These are phyloP conservation scores for Arthroderma uncinatum DNA, from an alignment of 2,329 filamentous ascomycete species.

Conservation along the genomic window DNA sequence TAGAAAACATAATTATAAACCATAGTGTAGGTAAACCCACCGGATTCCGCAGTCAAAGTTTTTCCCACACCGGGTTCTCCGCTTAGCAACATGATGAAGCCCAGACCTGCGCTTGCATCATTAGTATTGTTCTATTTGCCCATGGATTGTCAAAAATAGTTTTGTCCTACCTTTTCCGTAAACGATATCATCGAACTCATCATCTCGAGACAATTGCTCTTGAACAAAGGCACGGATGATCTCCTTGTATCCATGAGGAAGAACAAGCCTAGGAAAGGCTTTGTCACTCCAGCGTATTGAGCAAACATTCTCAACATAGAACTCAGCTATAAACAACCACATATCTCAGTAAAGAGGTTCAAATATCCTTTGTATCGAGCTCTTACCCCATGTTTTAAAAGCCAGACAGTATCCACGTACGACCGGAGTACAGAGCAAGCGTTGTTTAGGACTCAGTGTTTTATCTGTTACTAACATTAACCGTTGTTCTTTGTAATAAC, in stretches of 20 bases:
- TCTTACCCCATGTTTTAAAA: not conserved
- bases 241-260: not conserved
- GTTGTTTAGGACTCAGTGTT: not conserved
- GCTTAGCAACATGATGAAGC: not conserved
- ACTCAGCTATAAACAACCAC: not conserved
- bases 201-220: not conserved
- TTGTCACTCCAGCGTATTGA: not conserved
- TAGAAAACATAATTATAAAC: not conserved
- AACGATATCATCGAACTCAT: not conserved
- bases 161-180: not conserved
- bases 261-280: not conserved
- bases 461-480: not conserved
- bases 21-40: not conserved
- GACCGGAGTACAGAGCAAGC: not conserved
- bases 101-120: not conserved
- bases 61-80: constrained; percentile 42
- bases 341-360: not conserved
- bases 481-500: not conserved
- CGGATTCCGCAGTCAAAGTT: constrained; percentile 38
- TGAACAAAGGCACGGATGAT: not conserved
- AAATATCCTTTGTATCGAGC: not conserved
- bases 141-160: not conserved
- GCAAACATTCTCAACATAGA: not conserved
- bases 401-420: not conserved
- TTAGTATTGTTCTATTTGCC: not conserved